A percentile compares a stretch with the other conserved stretches of the same genome.
These are phyloP conservation scores for cucumber (Cucumis sativus) DNA, from an alignment of 306 rosid genomes.

Conservation along the genomic window DNA sequence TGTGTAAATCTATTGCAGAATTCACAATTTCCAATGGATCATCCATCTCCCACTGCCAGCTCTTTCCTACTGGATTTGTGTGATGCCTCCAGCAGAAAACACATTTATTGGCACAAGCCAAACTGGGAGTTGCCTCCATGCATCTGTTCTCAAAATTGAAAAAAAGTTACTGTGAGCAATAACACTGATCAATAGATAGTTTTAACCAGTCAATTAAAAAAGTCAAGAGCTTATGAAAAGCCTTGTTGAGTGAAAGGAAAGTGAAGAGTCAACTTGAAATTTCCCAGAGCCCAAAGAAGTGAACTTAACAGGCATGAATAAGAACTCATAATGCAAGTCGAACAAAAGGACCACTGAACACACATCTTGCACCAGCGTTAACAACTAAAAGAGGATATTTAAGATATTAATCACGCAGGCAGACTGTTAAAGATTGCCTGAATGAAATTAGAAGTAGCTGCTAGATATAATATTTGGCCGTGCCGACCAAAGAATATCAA, in stretches of 20 bases:
- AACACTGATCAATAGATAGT: not conserved
- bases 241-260: not conserved
- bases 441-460: not conserved
- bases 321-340: not conserved
- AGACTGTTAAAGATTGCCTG: not conserved
- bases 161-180: not conserved
- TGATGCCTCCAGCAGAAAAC: constrained; percentile 99
- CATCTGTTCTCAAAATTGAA: constrained; percentile 46
- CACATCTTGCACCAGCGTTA: not conserved
- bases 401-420: not conserved
- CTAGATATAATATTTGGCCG: not conserved
- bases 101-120: constrained; percentile 97
- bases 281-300: not conserved
- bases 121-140: constrained; percentile 98
- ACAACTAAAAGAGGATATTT: not conserved
- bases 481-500: not conserved
- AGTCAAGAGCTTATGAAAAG: not conserved
- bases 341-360: not conserved
- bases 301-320: not conserved
- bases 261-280: not conserved
- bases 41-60: constrained; percentile 99
- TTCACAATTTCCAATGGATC: constrained; percentile 81
- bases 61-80: constrained; percentile 94
- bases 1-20: constrained; percentile 67
- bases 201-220: not conserved